These are phyloP conservation scores for Caloboletus firmus DNA, from an alignment of 1,284 basidiomycete species.

Conservation along the genomic window DNA sequence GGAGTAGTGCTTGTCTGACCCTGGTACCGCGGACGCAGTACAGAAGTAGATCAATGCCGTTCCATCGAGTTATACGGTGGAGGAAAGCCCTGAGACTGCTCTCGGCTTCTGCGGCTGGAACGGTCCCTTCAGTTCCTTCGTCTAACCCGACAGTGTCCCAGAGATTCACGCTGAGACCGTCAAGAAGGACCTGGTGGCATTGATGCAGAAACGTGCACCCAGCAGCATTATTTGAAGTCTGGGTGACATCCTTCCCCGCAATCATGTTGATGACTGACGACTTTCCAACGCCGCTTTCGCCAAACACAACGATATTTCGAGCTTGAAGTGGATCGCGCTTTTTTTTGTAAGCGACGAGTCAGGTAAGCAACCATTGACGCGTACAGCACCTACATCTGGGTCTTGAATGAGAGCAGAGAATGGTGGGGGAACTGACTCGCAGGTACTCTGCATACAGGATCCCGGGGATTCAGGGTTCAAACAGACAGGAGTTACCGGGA, in stretches of 20 bases:
- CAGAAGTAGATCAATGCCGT: conserved; percentile 34
- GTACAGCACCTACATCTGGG: conserved; percentile 12
- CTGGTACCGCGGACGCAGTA: conserved; percentile 36
- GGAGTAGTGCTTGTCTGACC: conserved; percentile 26
- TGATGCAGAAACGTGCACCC: conserved; percentile 29
- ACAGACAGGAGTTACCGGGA: conserved; percentile 8
- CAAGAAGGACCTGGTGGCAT: conserved; percentile 18
- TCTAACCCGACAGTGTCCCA: conserved; percentile 34
- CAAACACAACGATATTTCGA: conserved; percentile 33
- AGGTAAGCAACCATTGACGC: not conserved
- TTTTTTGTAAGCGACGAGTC: conserved; percentile 1
- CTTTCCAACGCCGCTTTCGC: conserved; percentile 34
- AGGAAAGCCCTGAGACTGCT: conserved; percentile 28
- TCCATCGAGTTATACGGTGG: conserved; percentile 22
- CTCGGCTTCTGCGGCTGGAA: conserved; percentile 25
- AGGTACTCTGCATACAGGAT: conserved; percentile 9
- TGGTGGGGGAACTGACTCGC: conserved; percentile 8
- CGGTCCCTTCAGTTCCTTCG: conserved; percentile 27
- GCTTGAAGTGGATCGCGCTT: conserved; percentile 11
- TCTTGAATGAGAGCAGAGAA: conserved; percentile 8
- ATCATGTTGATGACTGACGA: conserved; percentile 36
- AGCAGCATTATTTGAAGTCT: conserved; percentile 28
- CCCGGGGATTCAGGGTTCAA: not conserved
- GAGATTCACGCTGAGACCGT: conserved; percentile 25
- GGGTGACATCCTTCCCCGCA: conserved; percentile 21